A percentile compares a stretch with the other conserved stretches of the same genome.
phyloP scores from a whole-genome alignment of 225 moss, liverwort and hornwort genomes.

The Thuidium tamariscinum region DNA sequence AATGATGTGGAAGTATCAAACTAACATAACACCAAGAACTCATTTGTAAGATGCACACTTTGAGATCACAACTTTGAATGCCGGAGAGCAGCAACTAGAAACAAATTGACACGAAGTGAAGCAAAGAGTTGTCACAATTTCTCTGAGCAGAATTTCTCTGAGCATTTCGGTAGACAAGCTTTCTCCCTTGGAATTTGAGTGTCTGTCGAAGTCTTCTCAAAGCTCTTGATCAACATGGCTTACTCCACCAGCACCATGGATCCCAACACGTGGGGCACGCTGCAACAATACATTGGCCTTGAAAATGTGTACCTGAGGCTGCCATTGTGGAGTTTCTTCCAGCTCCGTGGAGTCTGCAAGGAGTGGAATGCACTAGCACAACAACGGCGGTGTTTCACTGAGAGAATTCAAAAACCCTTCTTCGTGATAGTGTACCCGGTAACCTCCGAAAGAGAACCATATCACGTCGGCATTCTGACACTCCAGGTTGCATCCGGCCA shows the following conservation, averaged over 20 bases:
- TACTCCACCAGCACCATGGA: background rate
- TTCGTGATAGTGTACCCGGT: background rate
- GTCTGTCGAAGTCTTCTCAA: background rate
- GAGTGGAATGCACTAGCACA: background rate
- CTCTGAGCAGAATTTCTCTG: no score
- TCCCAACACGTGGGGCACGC: background rate
- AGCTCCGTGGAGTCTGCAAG: background rate
- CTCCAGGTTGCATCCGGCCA: background rate
- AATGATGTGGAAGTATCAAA: background rate
- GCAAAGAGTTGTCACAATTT: background rate
- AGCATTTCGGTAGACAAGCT: background rate
- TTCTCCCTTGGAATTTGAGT: background rate
- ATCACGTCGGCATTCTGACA: background rate
- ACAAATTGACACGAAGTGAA: background rate
- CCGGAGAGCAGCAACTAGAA: background rate
- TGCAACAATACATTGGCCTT: background rate
- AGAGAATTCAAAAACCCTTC: background rate
- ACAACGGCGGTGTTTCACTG: background rate
- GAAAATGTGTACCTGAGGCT: background rate
- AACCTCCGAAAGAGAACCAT: no score
- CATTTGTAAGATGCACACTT: accelerated
- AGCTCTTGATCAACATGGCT: background rate
- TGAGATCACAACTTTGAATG: background rate
- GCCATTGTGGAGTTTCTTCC: background rate
- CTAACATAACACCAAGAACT: background rate